Base-by-base conservation (phyloP, 345 rosid species). In the Aethionema arabicum region DNA sequence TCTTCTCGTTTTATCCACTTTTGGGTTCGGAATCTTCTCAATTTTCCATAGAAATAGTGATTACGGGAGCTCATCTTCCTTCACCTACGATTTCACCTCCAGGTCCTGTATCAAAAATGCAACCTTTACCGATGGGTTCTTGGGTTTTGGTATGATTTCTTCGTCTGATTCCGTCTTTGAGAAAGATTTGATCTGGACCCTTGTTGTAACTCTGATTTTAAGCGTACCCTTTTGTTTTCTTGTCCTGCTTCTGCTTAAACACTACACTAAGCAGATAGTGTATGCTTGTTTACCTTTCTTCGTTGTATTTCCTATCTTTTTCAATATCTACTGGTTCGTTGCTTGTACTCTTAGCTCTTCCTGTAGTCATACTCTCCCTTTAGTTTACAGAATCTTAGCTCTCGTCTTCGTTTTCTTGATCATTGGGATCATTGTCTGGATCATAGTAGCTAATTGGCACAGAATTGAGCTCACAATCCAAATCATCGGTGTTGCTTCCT, bases 311-410 rank as follows among this genome's bases (percentile, higher is more conserved):
- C 98, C 95, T 0, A 33, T 84, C 32, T 84, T 89, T 61, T 79
- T 92, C 52, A 79, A 92, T 63, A 67, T 92, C 41, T 92, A 89
- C 44, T 92, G 97, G 98, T 92, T 92, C 37, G 91, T 85, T 37
- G 91, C 95, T 11, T 92, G 98, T 72, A 84, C 88, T 37, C 51
- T 87, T 49, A 77, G 78, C 56, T 76, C 93, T 30, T 77, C 88
- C 66, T 92, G 97, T 46, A 76, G 84, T 31, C 77, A 76, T 11
- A 72, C 84, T 3, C 76, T 89, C 50, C 91, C 98, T 46, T 59
- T 89, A 67, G 82, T 41, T 11, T 87, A 89, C 68, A 72, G 98
- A 66, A 81, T 89, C 52, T 52, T 89, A 61, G 78, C 87, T 30
- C 65, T 89, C 38, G 86, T 81, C 58, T 82, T 92, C 32, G 74